Percentiles rank a stretch among this genome's conserved stretches.
phyloP scores from a whole-genome alignment of 2,329 filamentous ascomycete genomes.

The Pseudogymnoascus sp. region DNA sequence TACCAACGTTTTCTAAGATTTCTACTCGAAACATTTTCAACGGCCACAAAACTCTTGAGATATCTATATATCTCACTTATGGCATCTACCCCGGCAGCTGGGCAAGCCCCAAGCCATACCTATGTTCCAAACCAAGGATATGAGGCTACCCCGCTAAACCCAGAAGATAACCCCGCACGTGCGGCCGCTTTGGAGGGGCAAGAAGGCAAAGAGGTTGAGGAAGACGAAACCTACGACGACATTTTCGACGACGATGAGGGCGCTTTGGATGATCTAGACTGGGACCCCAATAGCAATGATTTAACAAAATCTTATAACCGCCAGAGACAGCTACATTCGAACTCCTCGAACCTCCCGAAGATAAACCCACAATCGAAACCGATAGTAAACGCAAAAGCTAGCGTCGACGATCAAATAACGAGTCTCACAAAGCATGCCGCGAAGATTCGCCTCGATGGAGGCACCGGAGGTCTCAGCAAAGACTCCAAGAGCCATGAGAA shows the following conservation, averaged over 20 bases:
- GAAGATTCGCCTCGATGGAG: conserved; percentile 71
- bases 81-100: conserved; percentile 33
- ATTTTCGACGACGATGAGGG: conserved; percentile 56
- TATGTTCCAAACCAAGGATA: conserved; percentile 44
- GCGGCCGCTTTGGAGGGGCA: conserved; percentile 27
- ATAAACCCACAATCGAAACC: conserved; percentile 68
- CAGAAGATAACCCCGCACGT: conserved; percentile 26
- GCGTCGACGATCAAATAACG: conserved; percentile 79
- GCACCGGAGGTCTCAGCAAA: conserved; percentile 38
- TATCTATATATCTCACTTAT: conserved; percentile 3
- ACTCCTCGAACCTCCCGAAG: conserved; percentile 44
- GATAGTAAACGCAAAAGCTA: conserved; percentile 67
- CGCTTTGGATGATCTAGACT: conserved; percentile 48
- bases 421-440: conserved; percentile 76
- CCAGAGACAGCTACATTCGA: conserved; percentile 59
- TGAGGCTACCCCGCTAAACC: conserved; percentile 30
- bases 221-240: conserved; percentile 38
- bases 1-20: background rate
- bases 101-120: conserved; percentile 37
- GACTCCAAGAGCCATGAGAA: conserved; percentile 51
- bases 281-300: conserved; percentile 54
- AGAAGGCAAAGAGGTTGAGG: conserved; percentile 26
- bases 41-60: background rate
- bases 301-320: conserved; percentile 81
- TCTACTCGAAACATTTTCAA: background rate